A percentile compares a stretch with the other conserved stretches of the same genome.
Evolutionary conservation across 1,139 yeast species (phyloP).

Genomic region (Trichomonascaceae sp.): DNA sequence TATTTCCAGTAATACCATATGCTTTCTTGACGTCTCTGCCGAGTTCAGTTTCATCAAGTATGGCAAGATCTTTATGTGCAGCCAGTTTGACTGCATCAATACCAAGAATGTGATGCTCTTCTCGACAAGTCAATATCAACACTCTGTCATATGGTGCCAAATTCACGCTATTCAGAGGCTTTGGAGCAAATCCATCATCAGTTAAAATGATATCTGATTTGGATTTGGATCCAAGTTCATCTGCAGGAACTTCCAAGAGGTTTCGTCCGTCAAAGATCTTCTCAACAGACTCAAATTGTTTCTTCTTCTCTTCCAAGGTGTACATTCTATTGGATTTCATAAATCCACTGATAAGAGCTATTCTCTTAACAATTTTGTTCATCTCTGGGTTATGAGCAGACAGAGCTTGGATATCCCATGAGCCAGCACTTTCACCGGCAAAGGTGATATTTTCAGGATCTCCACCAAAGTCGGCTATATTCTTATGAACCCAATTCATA

Average conservation of each 20-base stretch:
- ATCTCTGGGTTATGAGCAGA: conserved; percentile 1
- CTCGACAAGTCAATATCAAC: neutral
- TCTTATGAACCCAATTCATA: conserved; percentile 32
- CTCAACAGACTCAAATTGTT: neutral
- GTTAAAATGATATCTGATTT: neutral
- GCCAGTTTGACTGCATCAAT: neutral
- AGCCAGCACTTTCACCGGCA: conserved; percentile 38
- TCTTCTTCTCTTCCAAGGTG: neutral
- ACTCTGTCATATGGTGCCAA: neutral
- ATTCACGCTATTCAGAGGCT: conserved; percentile 1
- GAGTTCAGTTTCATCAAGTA: neutral
- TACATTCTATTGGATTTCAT: neutral
- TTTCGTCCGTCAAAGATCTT: neutral
- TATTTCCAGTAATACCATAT: neutral
- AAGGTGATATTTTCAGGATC: conserved; percentile 33
- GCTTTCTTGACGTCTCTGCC: conserved; percentile 1
- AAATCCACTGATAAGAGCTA: conserved; percentile 1
- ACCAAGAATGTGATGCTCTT: neutral
- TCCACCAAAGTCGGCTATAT: conserved; percentile 36
- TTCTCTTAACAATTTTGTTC: conserved; percentile 1
- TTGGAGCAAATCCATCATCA: conserved; percentile 3
- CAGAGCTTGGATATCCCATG: conserved; percentile 13
- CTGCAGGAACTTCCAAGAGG: neutral
- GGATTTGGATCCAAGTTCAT: neutral
- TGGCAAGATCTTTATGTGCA: neutral